Conservation (phyloP, 2,329 filamentous ascomycete species). For the Zasmidium angulare region DNA sequence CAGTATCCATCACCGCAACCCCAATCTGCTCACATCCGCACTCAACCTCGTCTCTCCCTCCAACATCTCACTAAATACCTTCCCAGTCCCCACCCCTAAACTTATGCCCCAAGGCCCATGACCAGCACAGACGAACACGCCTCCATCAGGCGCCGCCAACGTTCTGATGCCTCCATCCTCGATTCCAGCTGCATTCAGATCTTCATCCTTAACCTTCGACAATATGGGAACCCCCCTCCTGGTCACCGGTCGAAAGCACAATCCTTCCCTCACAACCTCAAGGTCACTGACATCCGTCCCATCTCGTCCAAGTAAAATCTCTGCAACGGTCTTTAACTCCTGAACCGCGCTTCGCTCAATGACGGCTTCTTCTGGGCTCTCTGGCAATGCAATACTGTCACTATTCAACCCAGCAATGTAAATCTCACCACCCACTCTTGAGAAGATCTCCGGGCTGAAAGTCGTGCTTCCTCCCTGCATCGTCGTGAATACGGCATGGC, state of each 20-base stretch:
- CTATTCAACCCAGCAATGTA: slow-evolving; percentile 74
- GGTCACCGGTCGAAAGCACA: slow-evolving; percentile 74
- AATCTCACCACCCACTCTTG: slow-evolving; percentile 64
- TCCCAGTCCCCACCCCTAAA: slow-evolving; percentile 78
- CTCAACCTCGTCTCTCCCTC: slow-evolving; percentile 45
- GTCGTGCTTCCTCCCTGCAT: slow-evolving; percentile 43
- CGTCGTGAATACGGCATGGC: slow-evolving; percentile 69
- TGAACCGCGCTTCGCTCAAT: slow-evolving; percentile 51
- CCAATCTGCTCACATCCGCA: slow-evolving; percentile 59
- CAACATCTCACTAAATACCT: slow-evolving; percentile 64
- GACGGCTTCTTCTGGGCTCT: slow-evolving; percentile 51
- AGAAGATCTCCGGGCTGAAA: slow-evolving; percentile 72
- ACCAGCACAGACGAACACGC: slow-evolving; percentile 77
- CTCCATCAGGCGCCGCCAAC: slow-evolving; percentile 49
- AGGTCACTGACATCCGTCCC: slow-evolving; percentile 44
- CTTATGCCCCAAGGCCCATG: slow-evolving; percentile 99
- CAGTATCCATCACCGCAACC: no score
- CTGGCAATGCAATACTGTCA: slow-evolving; percentile 59
- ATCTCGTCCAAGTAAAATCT: slow-evolving; percentile 50
- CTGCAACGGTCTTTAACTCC: slow-evolving; percentile 52
- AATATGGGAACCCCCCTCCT: slow-evolving; percentile 64
- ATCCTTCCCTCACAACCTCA: slow-evolving; percentile 61
- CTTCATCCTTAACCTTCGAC: slow-evolving; percentile 55
- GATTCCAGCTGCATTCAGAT: slow-evolving; percentile 42
- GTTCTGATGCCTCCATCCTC: slow-evolving; percentile 42